These are phyloP conservation scores for Tetrapisispora iriomotensis DNA, from an alignment of 805 yeast genomes.

Conservation along the genomic window DNA sequence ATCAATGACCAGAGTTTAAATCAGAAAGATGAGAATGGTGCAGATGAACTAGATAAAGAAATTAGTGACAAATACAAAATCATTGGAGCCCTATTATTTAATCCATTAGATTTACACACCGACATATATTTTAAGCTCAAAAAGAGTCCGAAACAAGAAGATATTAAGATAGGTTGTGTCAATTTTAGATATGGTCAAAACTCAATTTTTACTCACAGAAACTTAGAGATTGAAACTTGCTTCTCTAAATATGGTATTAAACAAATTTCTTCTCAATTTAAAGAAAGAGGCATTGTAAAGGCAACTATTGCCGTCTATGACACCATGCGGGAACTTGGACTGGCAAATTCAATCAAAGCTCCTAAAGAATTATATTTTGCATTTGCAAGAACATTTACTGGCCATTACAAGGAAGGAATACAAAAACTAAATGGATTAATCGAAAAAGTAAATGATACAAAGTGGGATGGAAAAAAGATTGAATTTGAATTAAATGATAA, in stretches of 20 bases:
- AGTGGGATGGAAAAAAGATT: conserved; percentile 2
- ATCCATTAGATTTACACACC: conserved; percentile 2
- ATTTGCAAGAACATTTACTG: background rate
- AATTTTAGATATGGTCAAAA: background rate
- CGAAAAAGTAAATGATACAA: background rate
- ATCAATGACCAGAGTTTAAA: background rate
- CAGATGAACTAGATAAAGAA: background rate
- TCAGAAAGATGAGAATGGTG: background rate
- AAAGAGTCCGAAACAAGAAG: no score
- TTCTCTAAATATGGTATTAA: conserved; percentile 1
- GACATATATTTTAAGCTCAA: conserved; percentile 2
- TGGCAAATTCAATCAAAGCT: background rate
- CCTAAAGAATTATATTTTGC: background rate
- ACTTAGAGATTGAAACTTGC: conserved; percentile 4
- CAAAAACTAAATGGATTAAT: background rate
- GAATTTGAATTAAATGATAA: background rate
- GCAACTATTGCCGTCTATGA: background rate
- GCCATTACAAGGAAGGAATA: background rate
- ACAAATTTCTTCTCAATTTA: background rate
- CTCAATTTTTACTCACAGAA: background rate
- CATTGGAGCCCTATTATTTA: background rate
- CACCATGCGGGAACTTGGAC: background rate
- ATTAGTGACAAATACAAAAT: background rate
- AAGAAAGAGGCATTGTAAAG: background rate
- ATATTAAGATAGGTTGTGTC: conserved; percentile 1